Base-by-base conservation (phyloP, 257 asterid genomes). In the Solanum phureja region DNA sequence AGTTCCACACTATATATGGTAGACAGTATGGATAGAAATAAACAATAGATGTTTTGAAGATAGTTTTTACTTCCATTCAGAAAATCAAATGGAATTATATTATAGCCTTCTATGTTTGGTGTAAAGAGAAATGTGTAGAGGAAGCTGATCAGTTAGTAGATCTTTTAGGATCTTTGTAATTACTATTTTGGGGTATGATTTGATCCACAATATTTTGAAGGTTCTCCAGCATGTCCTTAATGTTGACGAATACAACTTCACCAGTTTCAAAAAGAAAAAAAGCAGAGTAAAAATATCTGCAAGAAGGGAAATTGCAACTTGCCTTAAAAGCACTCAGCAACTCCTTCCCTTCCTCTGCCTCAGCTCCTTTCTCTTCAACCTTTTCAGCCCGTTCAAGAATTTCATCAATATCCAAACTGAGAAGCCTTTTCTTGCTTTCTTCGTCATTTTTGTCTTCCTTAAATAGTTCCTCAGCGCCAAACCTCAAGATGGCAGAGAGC, bases 341-440 rank as follows among this genome's bases (percentile, higher is more conserved):
- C 88, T 96, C 99, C 88, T 90, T 87, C 9, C 96, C 99, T 90
- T 93, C 93, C 94, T 95, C 99, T 73, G 88, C 94, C 89, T 89
- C 95, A 73, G 95, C 89, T 85, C 62, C 94, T 91, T 94, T 96
- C 29, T 94, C 98, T 93, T 97, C 99, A 87, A 97, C 99, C 92
- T 97, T 97, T 91, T 97, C 99, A 68, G 99, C 99, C 90, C 99
- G 94, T 88, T 97, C 99, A 90, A 97, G 99, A 91, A 97, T 96
- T 91, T 97, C 99, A 90, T 97, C 99, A 89, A 97, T 96, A 89
- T 95, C 97, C 98, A 97, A 92, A 90, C 97, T 93, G 46, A 97
- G 96, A 90, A 97, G 98, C 93, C 94, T 93, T 88, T 93, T 96
- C 92, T 97, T 97, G 94, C 95, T 96, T 90, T 97, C 99, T 90